These are phyloP conservation scores for Cicer yamashitae DNA, from an alignment of 306 rosid genomes.

Conservation along the genomic window DNA sequence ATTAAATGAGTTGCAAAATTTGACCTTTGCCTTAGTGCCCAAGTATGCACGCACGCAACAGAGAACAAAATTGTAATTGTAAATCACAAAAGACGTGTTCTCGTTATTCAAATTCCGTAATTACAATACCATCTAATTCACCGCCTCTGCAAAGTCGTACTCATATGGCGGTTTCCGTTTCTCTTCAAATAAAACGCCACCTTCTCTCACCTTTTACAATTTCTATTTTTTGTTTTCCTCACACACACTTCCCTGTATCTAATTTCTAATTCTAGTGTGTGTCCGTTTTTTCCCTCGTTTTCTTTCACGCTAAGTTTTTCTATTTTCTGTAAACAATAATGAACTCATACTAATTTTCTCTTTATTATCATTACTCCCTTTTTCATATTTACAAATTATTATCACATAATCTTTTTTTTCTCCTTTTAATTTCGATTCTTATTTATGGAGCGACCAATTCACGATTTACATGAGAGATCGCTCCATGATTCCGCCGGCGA, in stretches of 20 bases:
- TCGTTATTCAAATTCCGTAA: constrained; percentile 3
- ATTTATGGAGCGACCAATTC: constrained; percentile 47
- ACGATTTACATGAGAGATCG: neutral
- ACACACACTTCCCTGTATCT: neutral
- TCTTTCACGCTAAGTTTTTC: constrained; percentile 38
- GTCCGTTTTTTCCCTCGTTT: neutral
- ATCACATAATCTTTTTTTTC: neutral
- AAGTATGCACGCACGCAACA: constrained; percentile 21
- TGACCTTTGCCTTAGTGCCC: constrained; percentile 49
- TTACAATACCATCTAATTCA: neutral
- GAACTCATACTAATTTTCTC: neutral
- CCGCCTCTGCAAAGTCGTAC: constrained; percentile 9
- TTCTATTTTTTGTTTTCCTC: neutral
- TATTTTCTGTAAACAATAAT: neutral
- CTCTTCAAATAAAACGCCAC: neutral
- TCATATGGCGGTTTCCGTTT: constrained; percentile 32
- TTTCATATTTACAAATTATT: neutral
- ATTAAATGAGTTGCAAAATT: constrained; percentile 11
- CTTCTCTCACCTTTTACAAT: neutral
- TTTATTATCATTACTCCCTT: neutral
- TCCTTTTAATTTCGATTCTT: neutral
- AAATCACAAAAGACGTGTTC: neutral
- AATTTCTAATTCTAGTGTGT: neutral
- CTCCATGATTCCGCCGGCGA: constrained; percentile 35
- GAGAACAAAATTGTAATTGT: neutral